Percentiles rank a stretch among this genome's conserved stretches.
Evolutionary conservation across 192 early-diverging fungal genomes (phyloP).

Genomic region (Coemansia sp.): DNA sequence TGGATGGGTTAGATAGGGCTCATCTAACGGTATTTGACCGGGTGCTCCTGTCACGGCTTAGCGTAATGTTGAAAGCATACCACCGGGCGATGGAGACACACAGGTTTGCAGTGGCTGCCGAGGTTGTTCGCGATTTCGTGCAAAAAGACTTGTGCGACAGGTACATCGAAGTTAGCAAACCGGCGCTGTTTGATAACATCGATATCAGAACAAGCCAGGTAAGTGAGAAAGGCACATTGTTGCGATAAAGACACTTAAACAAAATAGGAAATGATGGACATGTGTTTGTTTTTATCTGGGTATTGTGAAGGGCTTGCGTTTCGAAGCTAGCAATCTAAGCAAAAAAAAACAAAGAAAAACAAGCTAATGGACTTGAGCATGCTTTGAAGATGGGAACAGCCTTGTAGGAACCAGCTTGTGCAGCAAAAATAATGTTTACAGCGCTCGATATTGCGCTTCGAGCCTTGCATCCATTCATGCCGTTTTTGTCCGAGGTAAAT

Average conservation of each 20-base stretch:
- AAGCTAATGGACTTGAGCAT: background rate
- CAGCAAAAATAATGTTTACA: slow-evolving; percentile 38
- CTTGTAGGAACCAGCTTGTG: slow-evolving; percentile 36
- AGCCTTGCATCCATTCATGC: slow-evolving; percentile 96
- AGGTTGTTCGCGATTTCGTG: slow-evolving; percentile 83
- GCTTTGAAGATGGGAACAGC: background rate
- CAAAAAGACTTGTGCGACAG: slow-evolving; percentile 92
- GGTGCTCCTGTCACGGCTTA: slow-evolving; percentile 83
- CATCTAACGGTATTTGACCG: slow-evolving; percentile 70
- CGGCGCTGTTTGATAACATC: slow-evolving; percentile 64
- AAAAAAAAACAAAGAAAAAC: no score
- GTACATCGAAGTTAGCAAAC: slow-evolving; percentile 88
- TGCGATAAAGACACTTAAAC: background rate
- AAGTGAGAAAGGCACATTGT: slow-evolving; percentile 11
- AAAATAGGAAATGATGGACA: background rate
- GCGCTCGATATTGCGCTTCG: slow-evolving; percentile 60
- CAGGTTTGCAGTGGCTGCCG: slow-evolving; percentile 77
- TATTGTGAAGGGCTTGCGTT: no score
- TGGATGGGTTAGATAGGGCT: slow-evolving; percentile 34
- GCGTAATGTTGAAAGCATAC: slow-evolving; percentile 64
- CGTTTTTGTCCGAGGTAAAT: slow-evolving; percentile 90
- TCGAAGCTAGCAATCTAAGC: no score
- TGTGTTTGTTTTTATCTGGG: no score
- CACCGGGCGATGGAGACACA: slow-evolving; percentile 67
- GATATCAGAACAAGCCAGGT: slow-evolving; percentile 56